phyloP scores from a whole-genome alignment of 2,329 filamentous ascomycete species.

The Alternaria alternata region DNA sequence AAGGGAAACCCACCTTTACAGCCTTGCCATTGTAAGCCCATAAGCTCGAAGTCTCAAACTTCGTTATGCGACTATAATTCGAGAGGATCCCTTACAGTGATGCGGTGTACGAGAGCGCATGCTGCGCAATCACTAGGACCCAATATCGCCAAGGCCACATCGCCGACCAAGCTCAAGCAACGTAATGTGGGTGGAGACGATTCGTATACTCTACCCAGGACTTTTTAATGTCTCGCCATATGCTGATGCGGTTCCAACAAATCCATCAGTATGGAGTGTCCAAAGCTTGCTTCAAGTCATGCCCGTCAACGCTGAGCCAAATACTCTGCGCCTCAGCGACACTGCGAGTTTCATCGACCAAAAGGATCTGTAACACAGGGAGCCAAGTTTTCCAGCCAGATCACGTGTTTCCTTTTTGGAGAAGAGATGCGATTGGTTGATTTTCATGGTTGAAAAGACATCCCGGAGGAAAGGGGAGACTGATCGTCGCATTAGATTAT shows the following conservation, averaged over 20 bases:
- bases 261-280: background rate
- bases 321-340: background rate
- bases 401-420: background rate
- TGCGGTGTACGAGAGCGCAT: background rate
- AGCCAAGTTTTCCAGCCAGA: background rate
- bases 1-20: background rate
- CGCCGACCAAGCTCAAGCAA: background rate
- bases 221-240: background rate
- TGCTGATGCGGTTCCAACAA: background rate
- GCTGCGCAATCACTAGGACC: background rate
- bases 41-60: background rate
- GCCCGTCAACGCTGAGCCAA: background rate
- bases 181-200: background rate
- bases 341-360: background rate
- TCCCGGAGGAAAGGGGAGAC: background rate
- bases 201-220: background rate
- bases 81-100: background rate
- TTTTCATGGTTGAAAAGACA: background rate
- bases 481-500: background rate
- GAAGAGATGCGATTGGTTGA: background rate
- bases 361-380: background rate
- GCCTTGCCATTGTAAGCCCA: background rate
- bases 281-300: background rate
- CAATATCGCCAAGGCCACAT: background rate
- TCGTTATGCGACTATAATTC: background rate